Base-by-base conservation (phyloP, 495 filamentous ascomycete species). In the Pyronema omphalodes region DNA sequence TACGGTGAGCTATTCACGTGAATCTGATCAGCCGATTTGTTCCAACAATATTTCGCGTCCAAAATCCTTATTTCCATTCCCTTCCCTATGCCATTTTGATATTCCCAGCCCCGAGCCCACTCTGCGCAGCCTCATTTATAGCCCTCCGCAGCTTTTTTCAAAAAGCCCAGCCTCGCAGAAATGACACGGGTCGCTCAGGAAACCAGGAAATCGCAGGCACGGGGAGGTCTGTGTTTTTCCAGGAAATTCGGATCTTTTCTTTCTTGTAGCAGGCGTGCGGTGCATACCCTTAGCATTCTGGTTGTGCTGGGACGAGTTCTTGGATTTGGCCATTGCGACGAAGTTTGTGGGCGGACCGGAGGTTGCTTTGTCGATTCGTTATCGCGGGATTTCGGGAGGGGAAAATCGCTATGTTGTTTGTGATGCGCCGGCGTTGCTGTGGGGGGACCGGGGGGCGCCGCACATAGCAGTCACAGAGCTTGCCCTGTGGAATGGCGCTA, bases 241-340 rank as follows among this genome's bases (percentile, higher is more conserved):
- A 5, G 23, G 5, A 29, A 29, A n/a, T n/a, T 29, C 23, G 23
- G 23, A 29, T 29, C 5, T n/a, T n/a, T n/a, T n/a, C n/a, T n/a
- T n/a, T n/a, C n/a, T 29, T 29, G 23, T 29, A 29, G 67, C 67
- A 48, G 49, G 17, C 9, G 29, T 44, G 15, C 39, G 19, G 19
- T 29, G 71, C 79, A 66, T 82, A 96, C 91, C 91, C 82, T 98
- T 98, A 76, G 85, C 83, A 69, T 74, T 78, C 77, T 85, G 82
- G 74, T 96, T 94, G 76, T 94, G 88, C 79, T 95, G 88, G 60
- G 88, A 94, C 71, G 86, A 88, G 79, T 95, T 95, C 85, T 95
- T 95, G 57, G 88, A 94, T 79, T 95, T 74, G 62, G 72, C 72
- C 72, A 74, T 74, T 62, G 66, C 68, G 71, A 67, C 12, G 9